Conservation (phyloP, 768 basidiomycete genomes). For the Psilocybe cubensis region DNA sequence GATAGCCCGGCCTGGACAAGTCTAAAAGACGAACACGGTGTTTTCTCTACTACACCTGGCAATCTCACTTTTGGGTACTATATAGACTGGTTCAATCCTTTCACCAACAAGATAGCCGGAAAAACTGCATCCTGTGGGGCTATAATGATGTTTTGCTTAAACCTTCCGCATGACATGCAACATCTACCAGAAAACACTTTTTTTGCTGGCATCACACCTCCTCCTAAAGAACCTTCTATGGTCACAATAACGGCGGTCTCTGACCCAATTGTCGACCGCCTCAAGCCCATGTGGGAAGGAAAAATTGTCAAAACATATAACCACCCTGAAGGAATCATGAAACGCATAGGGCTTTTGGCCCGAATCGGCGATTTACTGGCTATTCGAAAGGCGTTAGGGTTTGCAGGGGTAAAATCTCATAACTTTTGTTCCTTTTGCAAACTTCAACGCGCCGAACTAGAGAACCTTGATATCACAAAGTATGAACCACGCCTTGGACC, state of each 20-base stretch:
- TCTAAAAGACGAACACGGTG: too few relatives aligned
- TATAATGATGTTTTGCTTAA: conserved; percentile 18
- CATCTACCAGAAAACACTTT: conserved; percentile 15
- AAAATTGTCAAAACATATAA: conserved; percentile 12
- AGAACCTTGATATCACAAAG: conserved; percentile 4
- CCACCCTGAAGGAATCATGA: conserved; percentile 19
- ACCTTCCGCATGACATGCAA: conserved; percentile 13
- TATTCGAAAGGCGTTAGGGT: conserved; percentile 23
- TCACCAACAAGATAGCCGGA: conserved; percentile 29
- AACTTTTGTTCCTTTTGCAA: conserved; percentile 25
- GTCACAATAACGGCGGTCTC: conserved; percentile 17
- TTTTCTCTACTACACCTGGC: conserved; percentile 17
- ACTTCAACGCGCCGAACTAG: conserved; percentile 2
- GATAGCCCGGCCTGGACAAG: conserved; percentile 29
- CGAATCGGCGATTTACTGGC: conserved; percentile 24
- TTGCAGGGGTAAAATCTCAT: conserved; percentile 17
- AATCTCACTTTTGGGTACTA: conserved; percentile 24
- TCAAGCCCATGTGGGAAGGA: conserved; percentile 17
- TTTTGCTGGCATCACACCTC: conserved; percentile 25
- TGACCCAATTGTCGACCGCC: conserved; percentile 17
- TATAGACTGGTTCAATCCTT: conserved; percentile 34
- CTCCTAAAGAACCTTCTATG: conserved; percentile 22
- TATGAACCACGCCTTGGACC: conserved; percentile 14
- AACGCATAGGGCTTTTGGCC: conserved; percentile 18
- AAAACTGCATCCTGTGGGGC: conserved; percentile 16